phyloP scores from a whole-genome alignment of 2,329 filamentous ascomycete species.

The Paracoccidioides brasiliensis region DNA sequence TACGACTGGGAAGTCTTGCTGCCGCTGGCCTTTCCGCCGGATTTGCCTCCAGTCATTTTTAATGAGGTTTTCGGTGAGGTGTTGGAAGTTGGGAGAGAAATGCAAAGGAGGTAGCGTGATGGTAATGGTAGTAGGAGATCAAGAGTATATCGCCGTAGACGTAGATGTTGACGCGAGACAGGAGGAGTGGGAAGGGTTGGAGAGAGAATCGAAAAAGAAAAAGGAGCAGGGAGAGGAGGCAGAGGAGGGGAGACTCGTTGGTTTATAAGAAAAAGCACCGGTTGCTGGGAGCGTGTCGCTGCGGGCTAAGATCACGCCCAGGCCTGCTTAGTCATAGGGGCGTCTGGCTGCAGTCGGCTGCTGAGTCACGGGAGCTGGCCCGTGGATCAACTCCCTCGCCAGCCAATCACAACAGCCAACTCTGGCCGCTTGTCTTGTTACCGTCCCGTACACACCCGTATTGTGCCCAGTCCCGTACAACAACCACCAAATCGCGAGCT shows the following conservation, averaged over 20 bases:
- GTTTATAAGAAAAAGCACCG: conserved; percentile 33
- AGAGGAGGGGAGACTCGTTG: conserved; percentile 19
- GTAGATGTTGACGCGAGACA: conserved; percentile 10
- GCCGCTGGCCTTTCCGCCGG: conserved; percentile 98
- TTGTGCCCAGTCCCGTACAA: neutral
- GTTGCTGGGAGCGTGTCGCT: conserved; percentile 11
- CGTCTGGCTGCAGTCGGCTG: neutral
- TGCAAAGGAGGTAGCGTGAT: conserved; percentile 11
- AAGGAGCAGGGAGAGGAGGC: conserved; percentile 12
- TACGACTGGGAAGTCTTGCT: conserved; percentile 99
- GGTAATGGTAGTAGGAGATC: conserved; percentile 5
- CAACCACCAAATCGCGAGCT: neutral
- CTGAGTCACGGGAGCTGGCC: conserved; percentile 16
- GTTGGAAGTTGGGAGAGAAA: conserved; percentile 14
- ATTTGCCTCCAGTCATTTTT: conserved; percentile 99
- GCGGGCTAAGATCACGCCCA: neutral
- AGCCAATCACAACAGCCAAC: conserved; percentile 26
- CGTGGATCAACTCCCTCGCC: conserved; percentile 10
- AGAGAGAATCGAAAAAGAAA: conserved; percentile 17
- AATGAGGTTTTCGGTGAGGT: conserved; percentile 29
- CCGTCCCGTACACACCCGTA: conserved; percentile 4
- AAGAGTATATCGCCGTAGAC: conserved; percentile 10
- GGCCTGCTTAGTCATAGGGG: too few relatives aligned
- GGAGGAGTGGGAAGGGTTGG: conserved; percentile 11
- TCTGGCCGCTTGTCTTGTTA: conserved; percentile 1